A percentile compares a stretch with the other conserved stretches of the same genome.
These are phyloP conservation scores for Ilyonectria mors-panacis DNA, from an alignment of 2,329 filamentous ascomycete species.

Conservation along the genomic window DNA sequence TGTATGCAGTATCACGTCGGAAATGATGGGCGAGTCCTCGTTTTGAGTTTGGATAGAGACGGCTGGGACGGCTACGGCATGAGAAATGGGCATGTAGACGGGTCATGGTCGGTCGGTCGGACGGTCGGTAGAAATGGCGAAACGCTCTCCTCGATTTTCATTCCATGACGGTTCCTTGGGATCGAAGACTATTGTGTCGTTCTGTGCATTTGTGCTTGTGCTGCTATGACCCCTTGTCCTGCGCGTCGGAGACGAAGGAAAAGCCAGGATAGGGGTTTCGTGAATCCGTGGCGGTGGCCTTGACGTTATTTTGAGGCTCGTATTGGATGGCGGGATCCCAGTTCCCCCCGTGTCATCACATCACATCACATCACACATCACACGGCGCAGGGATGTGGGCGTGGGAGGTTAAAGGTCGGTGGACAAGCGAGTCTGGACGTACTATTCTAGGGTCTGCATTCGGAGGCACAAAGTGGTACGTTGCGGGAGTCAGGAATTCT, in stretches of 20 bases:
- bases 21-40: slow-evolving; percentile 28
- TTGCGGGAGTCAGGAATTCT: slow-evolving; percentile 1
- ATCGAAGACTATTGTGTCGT: slow-evolving; percentile 4
- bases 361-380: not conserved
- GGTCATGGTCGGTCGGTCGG: slow-evolving; percentile 21
- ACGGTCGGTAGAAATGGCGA: slow-evolving; percentile 32
- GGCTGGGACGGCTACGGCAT: slow-evolving; percentile 25
- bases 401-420: not conserved
- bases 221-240: not conserved
- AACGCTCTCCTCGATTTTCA: slow-evolving; percentile 33
- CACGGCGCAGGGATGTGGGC: not conserved
- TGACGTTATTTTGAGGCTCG: not conserved
- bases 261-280: not conserved
- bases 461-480: slow-evolving; percentile 1
- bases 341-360: not conserved
- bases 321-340: not conserved
- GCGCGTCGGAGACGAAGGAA: not conserved
- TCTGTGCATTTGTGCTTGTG: slow-evolving; percentile 2
- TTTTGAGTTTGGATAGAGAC: slow-evolving; percentile 24
- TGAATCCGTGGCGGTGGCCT: not conserved
- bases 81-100: slow-evolving; percentile 26
- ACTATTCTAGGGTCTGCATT: not conserved
- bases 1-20: slow-evolving; percentile 47
- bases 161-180: not conserved
- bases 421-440: slow-evolving; percentile 1